Base-by-base conservation (phyloP, 2,329 filamentous ascomycete genomes). In the Plectosphaerella sp. region DNA sequence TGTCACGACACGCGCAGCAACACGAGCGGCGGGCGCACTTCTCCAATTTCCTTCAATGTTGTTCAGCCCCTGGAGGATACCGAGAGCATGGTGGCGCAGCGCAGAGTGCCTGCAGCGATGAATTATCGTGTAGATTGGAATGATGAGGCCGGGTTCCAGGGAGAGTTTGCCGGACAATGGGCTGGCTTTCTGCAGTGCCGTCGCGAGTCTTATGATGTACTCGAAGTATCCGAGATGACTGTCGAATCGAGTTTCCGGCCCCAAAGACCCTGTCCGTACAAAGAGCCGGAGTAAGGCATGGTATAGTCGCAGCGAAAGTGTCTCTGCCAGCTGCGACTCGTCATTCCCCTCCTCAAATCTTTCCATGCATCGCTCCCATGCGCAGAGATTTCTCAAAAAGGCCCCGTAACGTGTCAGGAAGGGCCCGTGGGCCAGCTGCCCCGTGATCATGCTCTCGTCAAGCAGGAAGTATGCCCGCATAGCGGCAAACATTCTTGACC, bases 181-280 rank as follows among this genome's bases (percentile, higher is more conserved):
- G 53, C 16, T 53, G 6, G 10, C 52, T 35, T 45, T 20, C 5
- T 52, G 11, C 49, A 59, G 14, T 9, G 55, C 20, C 16, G 54
- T n/a, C 41, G 59, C 35, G 20, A 64, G 41, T 35, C 52, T 9
- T 43, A 59, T 47, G 36, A 65, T 58, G 24, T 61, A 60, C 50
- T 66, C 65, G 45, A 64, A 70, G 36, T 62, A 55, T 1, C 59
- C 61, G 0, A 68, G 54, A 4, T 52, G 49, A 7, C 16, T 16
- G 33, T 71, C 68, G 59, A 59, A 69, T 24, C 61, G 54, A 3
- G 52, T 52, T 49, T 70, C 66, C 2, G 58, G 59, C 0, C 64
- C 62, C 7, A 57, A 58, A 1, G 54, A 43, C 4, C 54, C 57
- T 0, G 51, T 62, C 5, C 47, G 50, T 0, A 69, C 11, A 2